Percentiles rank a stretch among this genome's conserved stretches.
phyloP scores from a whole-genome alignment of 2,329 filamentous ascomycete species.

The Apiospora aurea region DNA sequence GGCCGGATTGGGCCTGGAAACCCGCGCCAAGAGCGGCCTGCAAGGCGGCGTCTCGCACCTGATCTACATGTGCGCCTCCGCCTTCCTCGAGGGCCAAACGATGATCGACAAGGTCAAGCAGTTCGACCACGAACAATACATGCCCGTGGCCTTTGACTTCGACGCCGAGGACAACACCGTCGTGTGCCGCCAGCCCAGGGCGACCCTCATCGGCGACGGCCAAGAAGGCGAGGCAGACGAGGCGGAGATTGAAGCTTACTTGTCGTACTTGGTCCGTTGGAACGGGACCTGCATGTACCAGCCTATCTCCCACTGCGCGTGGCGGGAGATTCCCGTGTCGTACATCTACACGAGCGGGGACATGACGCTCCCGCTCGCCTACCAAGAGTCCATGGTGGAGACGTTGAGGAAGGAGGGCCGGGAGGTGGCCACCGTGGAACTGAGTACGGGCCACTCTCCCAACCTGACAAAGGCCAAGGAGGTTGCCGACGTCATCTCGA shows the following conservation, averaged over 20 bases:
- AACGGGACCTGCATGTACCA: conserved; percentile 31
- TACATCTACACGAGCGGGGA: conserved; percentile 30
- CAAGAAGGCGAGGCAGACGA: conserved; percentile 24
- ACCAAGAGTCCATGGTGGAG: conserved; percentile 30
- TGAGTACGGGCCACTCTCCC: conserved; percentile 31
- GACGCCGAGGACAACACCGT: conserved; percentile 29
- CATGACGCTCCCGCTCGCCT: conserved; percentile 26
- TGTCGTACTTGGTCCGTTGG: conserved; percentile 27
- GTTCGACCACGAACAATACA: conserved; percentile 27
- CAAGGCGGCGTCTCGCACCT: conserved; percentile 36
- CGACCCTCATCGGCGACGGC: conserved; percentile 5
- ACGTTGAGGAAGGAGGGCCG: conserved; percentile 27
- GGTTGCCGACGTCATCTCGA: conserved; percentile 25
- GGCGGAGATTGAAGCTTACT: conserved; percentile 27
- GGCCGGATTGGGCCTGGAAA: conserved; percentile 29
- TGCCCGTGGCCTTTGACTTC: conserved; percentile 28
- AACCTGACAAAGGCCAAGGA: conserved; percentile 30
- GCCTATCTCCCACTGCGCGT: conserved; percentile 24
- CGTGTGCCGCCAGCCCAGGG: conserved; percentile 27
- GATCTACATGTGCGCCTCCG: conserved; percentile 34
- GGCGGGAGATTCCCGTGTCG: conserved; percentile 28
- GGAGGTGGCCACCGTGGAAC: conserved; percentile 27
- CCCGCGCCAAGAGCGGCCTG: conserved; percentile 29
- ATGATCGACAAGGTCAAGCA: conserved; percentile 29
- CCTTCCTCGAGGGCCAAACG: conserved; percentile 25